phyloP scores from a whole-genome alignment of 805 yeast species.

The Grigorovia transvaalensis region DNA sequence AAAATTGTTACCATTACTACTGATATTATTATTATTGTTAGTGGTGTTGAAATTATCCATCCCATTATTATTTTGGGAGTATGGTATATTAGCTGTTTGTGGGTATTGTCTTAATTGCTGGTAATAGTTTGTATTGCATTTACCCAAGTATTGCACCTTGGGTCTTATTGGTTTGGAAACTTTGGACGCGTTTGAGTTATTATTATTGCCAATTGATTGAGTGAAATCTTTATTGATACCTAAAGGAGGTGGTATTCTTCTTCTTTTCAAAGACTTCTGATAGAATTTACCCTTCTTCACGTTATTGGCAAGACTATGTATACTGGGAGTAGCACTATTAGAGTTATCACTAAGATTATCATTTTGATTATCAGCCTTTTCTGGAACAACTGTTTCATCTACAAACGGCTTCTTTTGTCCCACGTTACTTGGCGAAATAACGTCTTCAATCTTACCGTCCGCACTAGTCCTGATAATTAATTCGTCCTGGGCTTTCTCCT shows the following conservation, averaged over 20 bases:
- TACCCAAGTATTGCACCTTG: conserved; percentile 23
- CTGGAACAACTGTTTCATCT: not conserved
- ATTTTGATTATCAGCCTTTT: not conserved
- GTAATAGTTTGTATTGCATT: not conserved
- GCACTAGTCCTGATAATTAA: conserved; percentile 3
- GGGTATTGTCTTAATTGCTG: not conserved
- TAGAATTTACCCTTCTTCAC: not conserved
- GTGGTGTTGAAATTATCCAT: not conserved
- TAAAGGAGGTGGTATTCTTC: conserved; percentile 6
- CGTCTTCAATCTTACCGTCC: conserved; percentile 4
- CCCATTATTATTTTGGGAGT: not conserved
- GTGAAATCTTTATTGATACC: conserved; percentile 1
- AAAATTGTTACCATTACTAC: not conserved
- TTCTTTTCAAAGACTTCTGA: conserved; percentile 5
- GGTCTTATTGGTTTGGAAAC: conserved; percentile 9
- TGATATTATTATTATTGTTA: not conserved
- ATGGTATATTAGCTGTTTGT: conserved; percentile 1
- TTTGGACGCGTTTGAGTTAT: not conserved
- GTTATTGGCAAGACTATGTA: not conserved
- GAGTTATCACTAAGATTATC: not conserved
- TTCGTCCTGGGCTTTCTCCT: not conserved
- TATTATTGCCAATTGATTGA: too few relatives aligned
- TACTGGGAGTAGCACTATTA: not conserved
- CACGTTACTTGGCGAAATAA: conserved; percentile 2
- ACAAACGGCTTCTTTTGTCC: conserved; percentile 1